Evolutionary conservation across 2,329 filamentous ascomycete genomes (phyloP).

Genomic region (Coniosporium tulheliwenetii): DNA sequence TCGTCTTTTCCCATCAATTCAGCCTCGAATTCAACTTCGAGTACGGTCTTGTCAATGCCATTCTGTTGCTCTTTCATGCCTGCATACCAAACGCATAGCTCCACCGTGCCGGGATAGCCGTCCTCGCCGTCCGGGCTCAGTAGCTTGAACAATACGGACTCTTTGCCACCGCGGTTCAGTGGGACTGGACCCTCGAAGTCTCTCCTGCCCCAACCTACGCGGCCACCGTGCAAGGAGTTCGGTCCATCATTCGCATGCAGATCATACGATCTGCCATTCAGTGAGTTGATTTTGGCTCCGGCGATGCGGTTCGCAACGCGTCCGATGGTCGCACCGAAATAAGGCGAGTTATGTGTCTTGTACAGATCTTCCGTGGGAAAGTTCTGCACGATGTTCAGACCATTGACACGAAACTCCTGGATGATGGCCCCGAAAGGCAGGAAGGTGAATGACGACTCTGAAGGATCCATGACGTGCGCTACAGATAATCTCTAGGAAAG

Average conservation of each 20-base stretch:
- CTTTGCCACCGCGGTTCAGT: slow-evolving; percentile 32
- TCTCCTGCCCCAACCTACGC: slow-evolving; percentile 66
- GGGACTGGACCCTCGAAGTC: slow-evolving; percentile 56
- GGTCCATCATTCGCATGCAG: slow-evolving; percentile 62
- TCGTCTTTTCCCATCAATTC: slow-evolving; percentile 52
- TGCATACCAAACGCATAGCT: slow-evolving; percentile 64
- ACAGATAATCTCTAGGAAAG: background rate
- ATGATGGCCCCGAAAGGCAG: slow-evolving; percentile 65
- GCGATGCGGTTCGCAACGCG: slow-evolving; percentile 68
- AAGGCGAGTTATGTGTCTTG: slow-evolving; percentile 56
- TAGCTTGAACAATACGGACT: slow-evolving; percentile 32
- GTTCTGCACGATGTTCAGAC: slow-evolving; percentile 73
- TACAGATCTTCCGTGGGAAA: slow-evolving; percentile 68
- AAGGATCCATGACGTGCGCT: background rate
- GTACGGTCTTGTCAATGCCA: slow-evolving; percentile 49
- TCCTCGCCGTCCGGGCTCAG: slow-evolving; percentile 69
- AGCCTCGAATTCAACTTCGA: slow-evolving; percentile 83
- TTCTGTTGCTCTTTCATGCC: slow-evolving; percentile 49
- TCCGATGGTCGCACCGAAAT: slow-evolving; percentile 90
- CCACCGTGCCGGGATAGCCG: slow-evolving; percentile 75
- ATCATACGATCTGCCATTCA: slow-evolving; percentile 58
- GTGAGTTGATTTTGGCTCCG: slow-evolving; percentile 49
- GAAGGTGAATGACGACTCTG: slow-evolving; percentile 38
- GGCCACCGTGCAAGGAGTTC: slow-evolving; percentile 44
- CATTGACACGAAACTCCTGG: slow-evolving; percentile 63